Base-by-base conservation (phyloP, 2,329 filamentous ascomycete species). In the Penicillium brasilianum region DNA sequence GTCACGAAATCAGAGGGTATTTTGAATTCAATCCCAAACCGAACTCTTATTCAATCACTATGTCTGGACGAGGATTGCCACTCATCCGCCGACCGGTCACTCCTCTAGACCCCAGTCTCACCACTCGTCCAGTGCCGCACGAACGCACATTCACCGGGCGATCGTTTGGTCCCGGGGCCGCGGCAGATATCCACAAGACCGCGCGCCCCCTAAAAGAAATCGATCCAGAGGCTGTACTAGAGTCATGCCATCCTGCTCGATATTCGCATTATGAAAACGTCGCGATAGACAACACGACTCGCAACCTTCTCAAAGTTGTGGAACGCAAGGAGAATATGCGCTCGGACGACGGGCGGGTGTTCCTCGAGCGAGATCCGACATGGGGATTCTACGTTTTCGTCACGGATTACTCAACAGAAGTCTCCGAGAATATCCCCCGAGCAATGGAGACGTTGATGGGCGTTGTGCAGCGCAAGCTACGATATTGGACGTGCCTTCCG, bases 381-480 rank as follows among this genome's bases (percentile, higher is more conserved):
- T 50, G 48, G 48, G 48, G 48, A 25, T 50, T 50, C 30, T 50
- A 50, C 16, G 48, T 28, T 16, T 50, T 50, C 32, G 6, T 50
- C 48, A 50, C 48, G 25, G 30, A 36, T 16, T 50, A 50, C 16
- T 32, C 48, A 5, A 16, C 16, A n/a, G 30, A 50, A 7, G 32
- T 22, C 22, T n/a, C 9, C 6, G n/a, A 41, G 11, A 41, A 50
- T 18, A 50, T 50, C 4, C 48, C 28, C 9, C 30, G 18, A 22
- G 48, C 48, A 20, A 50, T 50, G 32, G 28, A 32, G 9, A 30
- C 13, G 13, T 28, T 50, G 10, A 34, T 50, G 4, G 48, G 28
- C 8, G 48, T 50, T 7, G 16, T 28, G 5, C 28, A n/a, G n/a
- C 48, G 48, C 10, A 18, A 36, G 4, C 6, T 50, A 7, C 28